phyloP scores from a whole-genome alignment of 2,329 filamentous ascomycete species.

The Diaporthe ampelina region DNA sequence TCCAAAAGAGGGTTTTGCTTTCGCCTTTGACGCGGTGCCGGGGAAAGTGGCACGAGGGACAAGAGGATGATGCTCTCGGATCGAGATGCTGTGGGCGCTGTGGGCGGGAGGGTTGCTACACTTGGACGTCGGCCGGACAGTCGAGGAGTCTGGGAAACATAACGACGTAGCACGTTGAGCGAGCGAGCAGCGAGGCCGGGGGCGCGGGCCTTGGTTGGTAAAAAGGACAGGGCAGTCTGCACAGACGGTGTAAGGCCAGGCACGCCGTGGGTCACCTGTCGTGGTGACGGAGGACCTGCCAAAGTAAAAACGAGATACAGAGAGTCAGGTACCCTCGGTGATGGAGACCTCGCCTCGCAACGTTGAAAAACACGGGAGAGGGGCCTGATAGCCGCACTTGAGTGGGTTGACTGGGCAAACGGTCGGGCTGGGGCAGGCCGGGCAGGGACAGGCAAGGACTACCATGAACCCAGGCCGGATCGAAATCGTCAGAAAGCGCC shows the following conservation, averaged over 20 bases:
- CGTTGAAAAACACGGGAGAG: slow-evolving; percentile 33
- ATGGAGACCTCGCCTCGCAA: slow-evolving; percentile 30
- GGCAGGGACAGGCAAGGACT: slow-evolving; percentile 38
- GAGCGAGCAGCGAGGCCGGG: slow-evolving; percentile 18
- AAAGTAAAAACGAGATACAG: slow-evolving; percentile 16
- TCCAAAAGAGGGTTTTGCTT: neutral
- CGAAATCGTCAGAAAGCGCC: slow-evolving; percentile 21
- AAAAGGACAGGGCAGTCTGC: slow-evolving; percentile 34
- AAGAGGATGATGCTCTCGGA: slow-evolving; percentile 14
- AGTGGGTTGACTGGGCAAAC: slow-evolving; percentile 34
- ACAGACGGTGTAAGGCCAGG: slow-evolving; percentile 31
- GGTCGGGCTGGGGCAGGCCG: slow-evolving; percentile 37
- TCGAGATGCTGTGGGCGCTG: slow-evolving; percentile 16
- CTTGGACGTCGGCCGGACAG: slow-evolving; percentile 16
- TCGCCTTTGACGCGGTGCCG: neutral
- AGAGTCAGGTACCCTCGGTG: slow-evolving; percentile 39
- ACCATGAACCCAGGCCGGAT: slow-evolving; percentile 33
- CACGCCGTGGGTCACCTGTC: slow-evolving; percentile 36
- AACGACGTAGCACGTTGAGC: slow-evolving; percentile 30
- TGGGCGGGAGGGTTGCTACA: slow-evolving; percentile 5
- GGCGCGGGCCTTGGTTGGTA: slow-evolving; percentile 20
- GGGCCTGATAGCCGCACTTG: slow-evolving; percentile 39
- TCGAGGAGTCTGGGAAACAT: slow-evolving; percentile 26
- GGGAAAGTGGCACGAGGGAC: slow-evolving; percentile 4
- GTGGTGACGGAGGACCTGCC: slow-evolving; percentile 32